Percentiles rank a stretch among this genome's conserved stretches.
Evolutionary conservation across 306 rosid genomes (phyloP).

Genomic region (Dryas drummondii): DNA sequence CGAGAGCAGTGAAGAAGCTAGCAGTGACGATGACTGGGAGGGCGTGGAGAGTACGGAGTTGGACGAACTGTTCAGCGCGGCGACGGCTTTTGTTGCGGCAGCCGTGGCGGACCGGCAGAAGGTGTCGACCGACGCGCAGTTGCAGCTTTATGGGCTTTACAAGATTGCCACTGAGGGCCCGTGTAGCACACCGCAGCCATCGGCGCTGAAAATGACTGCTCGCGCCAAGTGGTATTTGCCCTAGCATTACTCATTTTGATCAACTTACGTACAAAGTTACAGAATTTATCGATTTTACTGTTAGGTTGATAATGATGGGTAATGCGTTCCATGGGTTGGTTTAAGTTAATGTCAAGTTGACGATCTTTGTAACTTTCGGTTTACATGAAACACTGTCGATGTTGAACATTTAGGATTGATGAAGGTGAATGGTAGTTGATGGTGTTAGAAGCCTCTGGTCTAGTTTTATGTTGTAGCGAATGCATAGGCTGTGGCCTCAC

Average conservation of each 20-base stretch:
- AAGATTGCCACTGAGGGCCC: slow-evolving; percentile 99
- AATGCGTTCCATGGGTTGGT: not conserved
- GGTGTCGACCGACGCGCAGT: slow-evolving; percentile 67
- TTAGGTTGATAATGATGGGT: not conserved
- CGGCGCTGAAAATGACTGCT: slow-evolving; percentile 88
- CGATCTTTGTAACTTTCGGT: too few species aligned
- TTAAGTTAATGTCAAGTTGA: not conserved
- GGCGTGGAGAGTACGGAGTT: slow-evolving; percentile 94
- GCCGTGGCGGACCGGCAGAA: slow-evolving; percentile 91
- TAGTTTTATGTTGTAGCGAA: too few species aligned
- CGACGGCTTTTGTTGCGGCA: slow-evolving; percentile 84
- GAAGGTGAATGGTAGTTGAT: too few species aligned
- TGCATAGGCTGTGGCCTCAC: too few species aligned
- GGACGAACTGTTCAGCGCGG: slow-evolving; percentile 87
- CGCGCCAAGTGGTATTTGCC: slow-evolving; percentile 87
- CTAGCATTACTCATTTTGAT: not conserved
- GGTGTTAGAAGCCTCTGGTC: too few species aligned
- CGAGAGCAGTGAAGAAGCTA: slow-evolving; percentile 41
- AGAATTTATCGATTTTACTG: not conserved
- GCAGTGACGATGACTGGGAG: slow-evolving; percentile 88
- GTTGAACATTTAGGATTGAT: too few species aligned
- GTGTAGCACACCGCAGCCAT: slow-evolving; percentile 81
- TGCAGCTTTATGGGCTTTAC: slow-evolving; percentile 84
- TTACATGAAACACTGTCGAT: too few species aligned
- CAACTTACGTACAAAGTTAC: slow-evolving; percentile 4